Conservation (phyloP, 768 basidiomycete species). For the Phanerochaete carnosa region DNA sequence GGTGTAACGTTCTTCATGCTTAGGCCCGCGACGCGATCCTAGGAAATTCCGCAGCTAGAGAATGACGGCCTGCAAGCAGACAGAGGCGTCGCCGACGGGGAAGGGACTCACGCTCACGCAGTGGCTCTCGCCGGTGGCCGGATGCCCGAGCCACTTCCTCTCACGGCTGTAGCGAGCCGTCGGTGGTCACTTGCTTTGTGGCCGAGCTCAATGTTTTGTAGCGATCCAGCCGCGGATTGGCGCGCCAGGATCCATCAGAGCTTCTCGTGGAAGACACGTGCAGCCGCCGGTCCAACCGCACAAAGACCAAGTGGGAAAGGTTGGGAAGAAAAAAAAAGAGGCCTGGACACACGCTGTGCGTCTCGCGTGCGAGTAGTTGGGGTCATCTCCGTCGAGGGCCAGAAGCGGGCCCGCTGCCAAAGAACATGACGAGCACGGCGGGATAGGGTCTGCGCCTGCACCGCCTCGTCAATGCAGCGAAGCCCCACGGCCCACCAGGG, state of each 20-base stretch:
- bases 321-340: no score
- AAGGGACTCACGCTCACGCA: no score
- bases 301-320: background rate
- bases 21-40: background rate
- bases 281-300: background rate
- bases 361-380: no score
- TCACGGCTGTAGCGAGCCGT: background rate
- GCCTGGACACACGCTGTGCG: no score
- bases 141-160: background rate
- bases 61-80: background rate
- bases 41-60: background rate
- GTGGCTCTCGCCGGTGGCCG: no score
- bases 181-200: no score
- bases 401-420: background rate
- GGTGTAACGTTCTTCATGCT: background rate
- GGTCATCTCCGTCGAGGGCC: background rate
- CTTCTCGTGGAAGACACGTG: background rate
- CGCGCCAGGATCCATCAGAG: background rate
- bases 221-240: background rate
- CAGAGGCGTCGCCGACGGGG: no score
- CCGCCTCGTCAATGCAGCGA: no score
- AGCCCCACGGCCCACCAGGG: no score
- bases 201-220: no score
- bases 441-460: background rate
- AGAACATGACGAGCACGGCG: background rate